Evolutionary conservation across 2,329 filamentous ascomycete genomes (phyloP), one percentile per base, ranked within the genome.

Genomic region (Cordyceps sp.): DNA sequence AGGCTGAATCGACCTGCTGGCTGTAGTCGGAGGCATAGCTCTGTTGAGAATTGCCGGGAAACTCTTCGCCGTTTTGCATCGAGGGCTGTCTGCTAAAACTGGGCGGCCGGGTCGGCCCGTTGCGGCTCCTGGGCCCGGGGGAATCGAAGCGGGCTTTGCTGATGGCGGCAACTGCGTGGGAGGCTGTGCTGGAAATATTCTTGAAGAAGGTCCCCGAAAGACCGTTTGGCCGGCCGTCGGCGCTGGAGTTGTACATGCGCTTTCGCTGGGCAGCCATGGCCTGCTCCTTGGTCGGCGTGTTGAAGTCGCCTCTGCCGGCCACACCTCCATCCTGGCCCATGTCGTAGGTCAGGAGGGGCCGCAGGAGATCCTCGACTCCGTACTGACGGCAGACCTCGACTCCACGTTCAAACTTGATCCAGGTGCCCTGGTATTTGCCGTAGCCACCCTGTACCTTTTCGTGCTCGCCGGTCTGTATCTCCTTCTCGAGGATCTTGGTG

Each of bases 381-480:
- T 79, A 79, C 41, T 78, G 72, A 26, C 80, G 75, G 54, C 90
- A 96, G 45, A 98, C 88, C 48, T 94, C 84, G 29, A 92, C 69
- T 2, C 88, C 90, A 38, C 88, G 75, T 31, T 88, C 80, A 48
- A 93, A 96, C 48, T 80, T 83, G 48, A 98, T 93, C 90, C 90
- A 98, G 3, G 90, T 98, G 34, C 90, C 90, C 61, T 98, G 90
- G 48, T 98, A 98, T 61, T 96, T 96, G 41, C 90, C 90, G 48
- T 98, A 98, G 5, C 90, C 90, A 22, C 90, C 90, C 53, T 98
- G 90, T 3, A 98, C 88, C 57, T 98, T 98, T 54, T 98, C 90
- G 54, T 98, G 88, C 49, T 93, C 83, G 47, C 90, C 90, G 0
- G 81, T 90, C 40, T 93, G 73, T 36, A 98, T 93, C 55, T 98